Evolutionary conservation across 352 stramenopile genomes (phyloP).

Genomic region (Peronospora farinosa): DNA sequence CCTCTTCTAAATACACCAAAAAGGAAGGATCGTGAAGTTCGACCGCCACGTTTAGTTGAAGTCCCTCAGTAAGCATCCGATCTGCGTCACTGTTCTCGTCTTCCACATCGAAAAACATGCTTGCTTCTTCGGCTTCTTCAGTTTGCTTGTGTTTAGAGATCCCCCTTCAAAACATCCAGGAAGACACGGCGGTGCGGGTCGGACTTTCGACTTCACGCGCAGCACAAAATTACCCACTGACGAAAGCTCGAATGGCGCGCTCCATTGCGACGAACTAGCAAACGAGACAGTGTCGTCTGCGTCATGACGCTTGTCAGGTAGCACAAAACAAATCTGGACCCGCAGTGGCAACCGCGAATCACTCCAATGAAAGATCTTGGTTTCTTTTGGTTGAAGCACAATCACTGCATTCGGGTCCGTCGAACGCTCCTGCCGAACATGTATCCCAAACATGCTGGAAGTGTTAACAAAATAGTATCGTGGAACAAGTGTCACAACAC

Average conservation of each 20-base stretch:
- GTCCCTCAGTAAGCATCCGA: constrained; percentile 29
- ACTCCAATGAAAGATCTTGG: constrained; percentile 75
- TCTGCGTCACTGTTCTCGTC: constrained; percentile 35
- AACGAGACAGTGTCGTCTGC: constrained; percentile 21
- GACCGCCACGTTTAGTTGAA: constrained; percentile 68
- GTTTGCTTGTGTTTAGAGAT: constrained; percentile 9
- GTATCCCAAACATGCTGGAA: constrained; percentile 56
- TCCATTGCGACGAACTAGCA: constrained; percentile 61
- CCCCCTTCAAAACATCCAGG: constrained; percentile 40
- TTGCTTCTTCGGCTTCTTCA: constrained; percentile 27
- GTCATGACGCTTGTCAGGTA: constrained; percentile 26
- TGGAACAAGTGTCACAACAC: constrained; percentile 70
- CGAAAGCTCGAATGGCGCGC: constrained; percentile 67
- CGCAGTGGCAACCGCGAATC: constrained; percentile 56
- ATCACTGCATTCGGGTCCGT: constrained; percentile 31
- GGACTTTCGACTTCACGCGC: constrained; percentile 56
- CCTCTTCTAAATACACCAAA: constrained; percentile 54
- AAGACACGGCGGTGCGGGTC: constrained; percentile 34
- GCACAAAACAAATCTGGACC: constrained; percentile 68
- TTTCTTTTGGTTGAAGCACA: constrained; percentile 45
- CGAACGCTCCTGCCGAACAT: constrained; percentile 58
- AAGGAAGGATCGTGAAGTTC: constrained; percentile 78
- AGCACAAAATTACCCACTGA: constrained; percentile 78
- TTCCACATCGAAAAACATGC: constrained; percentile 33
- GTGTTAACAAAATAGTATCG: constrained; percentile 81